Base-by-base conservation (phyloP, 2,329 filamentous ascomycete species). In the Ceratocystis eucalypticola region DNA sequence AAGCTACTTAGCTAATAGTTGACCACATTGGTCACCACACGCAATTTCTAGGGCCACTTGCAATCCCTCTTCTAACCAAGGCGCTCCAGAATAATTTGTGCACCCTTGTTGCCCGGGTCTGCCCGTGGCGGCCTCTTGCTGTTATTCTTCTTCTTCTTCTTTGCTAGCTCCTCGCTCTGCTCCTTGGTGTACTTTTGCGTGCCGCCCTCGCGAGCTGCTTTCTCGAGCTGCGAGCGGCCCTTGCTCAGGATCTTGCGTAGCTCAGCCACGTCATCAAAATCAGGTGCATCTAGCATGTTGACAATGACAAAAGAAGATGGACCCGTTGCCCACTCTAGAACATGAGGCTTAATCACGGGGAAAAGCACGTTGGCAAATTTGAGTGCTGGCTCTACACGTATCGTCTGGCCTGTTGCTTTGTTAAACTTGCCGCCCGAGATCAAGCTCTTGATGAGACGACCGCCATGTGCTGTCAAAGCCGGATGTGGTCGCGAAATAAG, bases 381-480 rank as follows among this genome's bases (percentile, higher is more conserved):
- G 66, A 97, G 80, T 6, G 89, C 82, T 17, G 91, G 91, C 62
- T 91, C 85, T 1, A 88, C 81, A 25, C 85, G 83, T 71, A 88
- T 82, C 57, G 94, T 76, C 66, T 81, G 84, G 76, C 91, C 91
- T 1, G 84, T 81, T 55, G 81, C 81, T 68, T 84, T 84, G 75
- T 97, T 91, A 73, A 89, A 99, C 67, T 85, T 86, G 30, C 95
- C 94, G 53, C 94, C 94, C 65, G 91, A 87, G 28, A 96, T 91
- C 6, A 99, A 82, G 0, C 88, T 88, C 78, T 96, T 96, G 72
- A 97, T 82, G 86, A 96, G 88, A 68, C 91, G 87, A 17, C 89
- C 91, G 50, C 85, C 88, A 71, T 80, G 81, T 0, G 84, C 73
- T 46, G 82, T 81, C 71, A 82, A 79, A 30, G 85, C 82, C 66